Evolutionary conservation across 129 eudicot species (phyloP), one percentile per base, ranked within the genome.

Genomic region (Daucus carota): DNA sequence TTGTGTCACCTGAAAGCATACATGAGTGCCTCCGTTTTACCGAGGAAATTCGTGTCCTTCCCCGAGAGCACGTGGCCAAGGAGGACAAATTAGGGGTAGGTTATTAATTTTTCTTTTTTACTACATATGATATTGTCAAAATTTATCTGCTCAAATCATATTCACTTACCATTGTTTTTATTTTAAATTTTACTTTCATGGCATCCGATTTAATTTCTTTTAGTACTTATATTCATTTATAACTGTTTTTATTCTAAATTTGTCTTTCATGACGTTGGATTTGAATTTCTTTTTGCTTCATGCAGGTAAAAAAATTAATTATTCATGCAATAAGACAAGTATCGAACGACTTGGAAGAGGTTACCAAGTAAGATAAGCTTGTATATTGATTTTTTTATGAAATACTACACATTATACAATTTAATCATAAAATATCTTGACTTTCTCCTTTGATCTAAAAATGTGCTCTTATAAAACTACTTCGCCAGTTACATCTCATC

Each of bases 251-350:
- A 11, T n/a, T n/a, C 38, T 6, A 69, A 17, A 5, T 36, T 69
- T 69, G 36, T 14, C 28, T 20, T 34, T 18, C 43, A 0, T 18
- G 67, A 29, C 65, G 31, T 50, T 50, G 42, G 42, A 9, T 24
- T n/a, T n/a, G n/a, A n/a, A n/a, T n/a, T n/a, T n/a, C 38, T 36
- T 59, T 38, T 15, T 76, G 15, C 20, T 26, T 70, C 62, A 32
- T 16, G 28, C 63, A 77, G 80, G 80, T 77, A 44, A 77, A 44
- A 75, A 77, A 77, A 47, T 63, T n/a, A n/a, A n/a, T n/a, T n/a
- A n/a, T n/a, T n/a, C n/a, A n/a, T n/a, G n/a, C n/a, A n/a, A n/a
- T n/a, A 44, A 32, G 44, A 43, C 29, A 47, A 68, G 74, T 74
- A 8, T 38, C 68, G 31, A 48, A 67, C 5, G 67, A 73, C 45